Base-by-base conservation (phyloP, 768 basidiomycete genomes). In the Mycena capillaripes region DNA sequence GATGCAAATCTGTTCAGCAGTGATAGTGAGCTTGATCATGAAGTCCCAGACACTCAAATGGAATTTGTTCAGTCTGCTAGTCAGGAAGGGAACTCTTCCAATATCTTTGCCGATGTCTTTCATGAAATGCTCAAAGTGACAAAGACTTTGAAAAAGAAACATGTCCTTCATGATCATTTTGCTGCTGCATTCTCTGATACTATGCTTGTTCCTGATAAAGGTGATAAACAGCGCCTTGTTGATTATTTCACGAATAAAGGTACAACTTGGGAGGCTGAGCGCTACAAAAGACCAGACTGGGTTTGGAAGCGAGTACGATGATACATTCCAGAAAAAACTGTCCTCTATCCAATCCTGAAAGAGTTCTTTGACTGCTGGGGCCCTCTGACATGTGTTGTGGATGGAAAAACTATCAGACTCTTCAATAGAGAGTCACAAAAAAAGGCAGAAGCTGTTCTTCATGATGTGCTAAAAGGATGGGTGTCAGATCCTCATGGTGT, bases 401-500 rank as follows among this genome's bases (percentile, higher is more conserved):
- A n/a, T 14, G 29, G 29, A 3, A 52, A 36, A 27, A 48, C 36
- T 14, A 17, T 67, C 4, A 30, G 3, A 27, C 27, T 67, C 17
- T 67, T 67, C 29, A 29, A 58, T 19, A 36, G 60, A 25, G 61
- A 71, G 48, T 21, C 58, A 23, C 58, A 59, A 25, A 63, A 72
- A 50, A 71, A 69, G 30, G 61, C 68, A 53, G 17, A 72, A 29
- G 46, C 29, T 30, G 62, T 79, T 30, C 27, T 78, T 2, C 21
- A 70, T 40, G 68, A 75, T 55, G 71, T 72, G 23, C 36, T 58
- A 30, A 64, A 59, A 27, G 77, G 75, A 17, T 76, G 66, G 67
- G 55, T 78, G 9, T 78, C 76, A 9, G 76, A 78, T 44, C 76
- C 74, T 40, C 30, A 29, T 53, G 71, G 69, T 14, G 52, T 77